Percentiles rank a stretch among this genome's conserved stretches.
Evolutionary conservation across 2,329 filamentous ascomycete species (phyloP).

Genomic region (Ophiocordyceps australis): DNA sequence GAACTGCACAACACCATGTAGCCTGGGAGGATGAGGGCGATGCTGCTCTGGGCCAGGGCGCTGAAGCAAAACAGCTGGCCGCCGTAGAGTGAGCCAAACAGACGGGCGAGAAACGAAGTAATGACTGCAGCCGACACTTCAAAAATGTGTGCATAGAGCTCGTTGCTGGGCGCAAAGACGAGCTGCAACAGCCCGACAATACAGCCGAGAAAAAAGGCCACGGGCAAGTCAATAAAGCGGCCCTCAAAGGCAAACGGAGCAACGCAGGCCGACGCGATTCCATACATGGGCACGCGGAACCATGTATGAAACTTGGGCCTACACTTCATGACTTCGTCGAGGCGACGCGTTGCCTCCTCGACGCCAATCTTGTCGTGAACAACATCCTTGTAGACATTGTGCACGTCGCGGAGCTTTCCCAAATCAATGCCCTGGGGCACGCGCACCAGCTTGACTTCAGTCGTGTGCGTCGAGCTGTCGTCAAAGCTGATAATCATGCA

Average conservation of each 20-base stretch:
- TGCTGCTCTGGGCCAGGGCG: constrained; percentile 52
- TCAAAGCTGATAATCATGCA: constrained; percentile 94
- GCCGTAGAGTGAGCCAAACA: constrained; percentile 44
- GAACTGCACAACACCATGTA: constrained; percentile 25
- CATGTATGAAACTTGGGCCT: constrained; percentile 29
- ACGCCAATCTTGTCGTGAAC: constrained; percentile 58
- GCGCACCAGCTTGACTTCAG: constrained; percentile 61
- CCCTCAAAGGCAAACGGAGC: constrained; percentile 68
- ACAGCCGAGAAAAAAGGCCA: constrained; percentile 59
- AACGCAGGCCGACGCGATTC: constrained; percentile 56
- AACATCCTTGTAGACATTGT: constrained; percentile 69
- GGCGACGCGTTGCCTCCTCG: constrained; percentile 45
- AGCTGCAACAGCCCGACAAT: constrained; percentile 60
- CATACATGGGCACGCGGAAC: constrained; percentile 49
- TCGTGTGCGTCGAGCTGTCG: constrained; percentile 53
- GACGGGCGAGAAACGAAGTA: constrained; percentile 51
- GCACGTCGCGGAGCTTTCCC: constrained; percentile 54
- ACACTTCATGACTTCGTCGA: constrained; percentile 34
- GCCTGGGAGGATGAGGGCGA: constrained; percentile 56
- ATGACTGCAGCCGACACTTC: constrained; percentile 39
- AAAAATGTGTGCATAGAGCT: constrained; percentile 41
- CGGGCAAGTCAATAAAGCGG: constrained; percentile 58
- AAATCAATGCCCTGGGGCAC: constrained; percentile 53
- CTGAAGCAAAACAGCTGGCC: constrained; percentile 52
- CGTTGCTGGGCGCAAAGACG: constrained; percentile 54